These are phyloP conservation scores for Hydrangea macrophylla DNA, from an alignment of 148 eudicot species.

Conservation along the genomic window DNA sequence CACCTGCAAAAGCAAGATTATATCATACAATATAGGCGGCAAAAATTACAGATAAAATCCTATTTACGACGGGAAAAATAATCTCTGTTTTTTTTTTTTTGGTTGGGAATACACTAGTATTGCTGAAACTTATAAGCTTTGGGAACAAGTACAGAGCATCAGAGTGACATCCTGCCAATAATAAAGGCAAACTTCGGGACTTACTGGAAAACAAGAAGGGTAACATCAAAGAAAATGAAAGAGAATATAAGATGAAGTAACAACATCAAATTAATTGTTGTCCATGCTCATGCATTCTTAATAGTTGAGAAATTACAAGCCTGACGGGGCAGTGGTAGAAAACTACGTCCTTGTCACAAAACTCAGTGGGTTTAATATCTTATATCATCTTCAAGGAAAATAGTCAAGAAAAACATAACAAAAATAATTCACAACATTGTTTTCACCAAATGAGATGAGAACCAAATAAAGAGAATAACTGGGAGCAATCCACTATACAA, in stretches of 20 bases:
- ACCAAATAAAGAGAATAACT: too few relatives aligned
- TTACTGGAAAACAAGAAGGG: not conserved
- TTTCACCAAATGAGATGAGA: too few relatives aligned
- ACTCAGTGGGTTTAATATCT: too few relatives aligned
- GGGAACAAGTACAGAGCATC: not conserved
- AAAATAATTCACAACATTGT: too few relatives aligned
- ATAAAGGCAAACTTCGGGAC: not conserved
- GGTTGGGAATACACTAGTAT: not conserved
- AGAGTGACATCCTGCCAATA: too few relatives aligned
- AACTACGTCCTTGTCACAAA: not conserved
- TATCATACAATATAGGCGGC: not conserved
- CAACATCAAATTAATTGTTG: not conserved
- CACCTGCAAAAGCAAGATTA: constrained; percentile 40
- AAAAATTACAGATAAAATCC: not conserved
- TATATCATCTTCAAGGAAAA: too few relatives aligned
- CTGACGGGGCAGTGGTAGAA: not conserved
- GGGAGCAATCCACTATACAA: too few relatives aligned
- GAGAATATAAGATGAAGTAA: too few relatives aligned
- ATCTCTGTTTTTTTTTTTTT: not conserved
- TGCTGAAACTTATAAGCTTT: not conserved
- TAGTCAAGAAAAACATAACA: too few relatives aligned
- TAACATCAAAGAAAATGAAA: too few relatives aligned
- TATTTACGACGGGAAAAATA: not conserved
- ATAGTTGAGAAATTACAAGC: not conserved
- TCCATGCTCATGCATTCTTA: not conserved